Conservation (phyloP, 768 basidiomycete genomes). For the Podaxis sp. region DNA sequence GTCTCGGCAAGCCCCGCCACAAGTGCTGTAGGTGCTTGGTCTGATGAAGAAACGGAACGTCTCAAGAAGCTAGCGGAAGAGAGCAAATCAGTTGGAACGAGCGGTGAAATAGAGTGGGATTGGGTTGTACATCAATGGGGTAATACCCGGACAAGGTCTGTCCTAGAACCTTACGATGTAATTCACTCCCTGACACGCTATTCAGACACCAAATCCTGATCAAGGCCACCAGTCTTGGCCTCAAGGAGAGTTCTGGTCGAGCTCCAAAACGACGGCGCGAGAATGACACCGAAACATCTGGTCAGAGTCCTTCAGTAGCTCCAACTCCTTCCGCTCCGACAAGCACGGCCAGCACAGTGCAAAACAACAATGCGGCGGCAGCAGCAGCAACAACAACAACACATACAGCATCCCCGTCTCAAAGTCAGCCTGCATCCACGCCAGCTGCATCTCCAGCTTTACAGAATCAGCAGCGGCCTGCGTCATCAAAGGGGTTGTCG, state of each 20-base stretch:
- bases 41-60: conserved; percentile 70
- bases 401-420: conserved; percentile 31
- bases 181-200: background rate
- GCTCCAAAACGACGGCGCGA: conserved; percentile 51
- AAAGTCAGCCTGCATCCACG: conserved; percentile 38
- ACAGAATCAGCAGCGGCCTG: conserved; percentile 38
- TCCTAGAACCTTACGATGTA: background rate
- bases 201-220: conserved; percentile 77
- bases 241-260: conserved; percentile 68
- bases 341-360: conserved; percentile 21
- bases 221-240: conserved; percentile 72
- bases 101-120: conserved; percentile 77
- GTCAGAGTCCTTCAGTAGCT: conserved; percentile 26
- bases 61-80: conserved; percentile 68
- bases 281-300: conserved; percentile 21
- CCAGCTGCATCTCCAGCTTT: conserved; percentile 52
- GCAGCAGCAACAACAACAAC: conserved; percentile 17
- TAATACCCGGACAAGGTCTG: conserved; percentile 64
- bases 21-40: conserved; percentile 54
- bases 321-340: conserved; percentile 24
- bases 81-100: conserved; percentile 41
- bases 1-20: conserved; percentile 19
- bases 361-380: conserved; percentile 16
- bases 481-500: conserved; percentile 25
- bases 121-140: conserved; percentile 74